These are phyloP conservation scores for Hypoxylon lienhwacheense DNA, from an alignment of 495 filamentous ascomycete genomes.

Conservation along the genomic window DNA sequence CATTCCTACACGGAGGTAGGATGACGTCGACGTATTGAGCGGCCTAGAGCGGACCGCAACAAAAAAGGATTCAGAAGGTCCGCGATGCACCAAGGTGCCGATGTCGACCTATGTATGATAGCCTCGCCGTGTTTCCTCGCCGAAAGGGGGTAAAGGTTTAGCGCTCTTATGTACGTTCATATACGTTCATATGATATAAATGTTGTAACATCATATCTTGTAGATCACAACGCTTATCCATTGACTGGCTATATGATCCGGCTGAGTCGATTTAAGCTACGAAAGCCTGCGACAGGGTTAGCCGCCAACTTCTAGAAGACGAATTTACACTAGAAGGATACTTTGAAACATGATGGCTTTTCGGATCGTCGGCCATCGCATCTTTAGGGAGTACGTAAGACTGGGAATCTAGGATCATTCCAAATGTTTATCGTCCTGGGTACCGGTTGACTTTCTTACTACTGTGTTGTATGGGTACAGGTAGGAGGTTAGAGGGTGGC, in stretches of 20 bases:
- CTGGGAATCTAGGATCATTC: too few relatives aligned
- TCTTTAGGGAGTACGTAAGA: too few relatives aligned
- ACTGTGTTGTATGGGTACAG: too few relatives aligned
- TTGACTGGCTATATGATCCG: neutral
- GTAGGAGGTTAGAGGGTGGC: conserved; percentile 14
- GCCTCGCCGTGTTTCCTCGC: conserved; percentile 9
- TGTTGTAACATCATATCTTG: neutral
- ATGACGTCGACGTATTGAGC: too few relatives aligned
- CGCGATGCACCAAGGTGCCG: conserved; percentile 14
- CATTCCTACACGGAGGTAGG: conserved; percentile 6
- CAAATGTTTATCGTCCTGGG: too few relatives aligned
- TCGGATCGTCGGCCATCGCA: too few relatives aligned
- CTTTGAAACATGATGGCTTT: conserved; percentile 3
- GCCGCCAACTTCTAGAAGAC: conserved; percentile 1
- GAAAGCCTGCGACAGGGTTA: conserved; percentile 7
- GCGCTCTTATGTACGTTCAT: too few relatives aligned
- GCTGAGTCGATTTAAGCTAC: neutral
- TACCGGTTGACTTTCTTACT: too few relatives aligned
- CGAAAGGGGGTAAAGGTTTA: neutral
- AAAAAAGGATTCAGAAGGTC: conserved; percentile 24
- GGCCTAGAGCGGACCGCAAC: conserved; percentile 24
- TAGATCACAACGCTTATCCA: neutral
- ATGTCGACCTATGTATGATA: conserved; percentile 1
- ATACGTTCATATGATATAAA: neutral
- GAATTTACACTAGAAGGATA: conserved; percentile 5